phyloP scores from a whole-genome alignment of 2,329 filamentous ascomycete genomes.

The Fusarium brachygibbosum region DNA sequence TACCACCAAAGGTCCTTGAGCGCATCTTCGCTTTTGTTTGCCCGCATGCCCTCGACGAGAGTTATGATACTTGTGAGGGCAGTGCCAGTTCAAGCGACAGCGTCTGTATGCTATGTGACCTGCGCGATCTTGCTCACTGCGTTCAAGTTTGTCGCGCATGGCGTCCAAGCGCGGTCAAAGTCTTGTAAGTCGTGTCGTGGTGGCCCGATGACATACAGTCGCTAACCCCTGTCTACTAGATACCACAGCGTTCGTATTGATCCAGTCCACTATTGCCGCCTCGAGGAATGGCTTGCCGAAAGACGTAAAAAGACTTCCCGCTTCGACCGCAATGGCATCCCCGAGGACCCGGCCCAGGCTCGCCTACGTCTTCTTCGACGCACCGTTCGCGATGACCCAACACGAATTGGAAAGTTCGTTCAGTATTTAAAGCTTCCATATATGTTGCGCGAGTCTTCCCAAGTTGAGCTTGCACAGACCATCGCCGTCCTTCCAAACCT shows the following conservation, averaged over 20 bases:
- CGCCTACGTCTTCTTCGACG: conserved; percentile 84
- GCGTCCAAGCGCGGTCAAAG: conserved; percentile 65
- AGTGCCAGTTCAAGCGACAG: conserved; percentile 75
- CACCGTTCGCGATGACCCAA: conserved; percentile 82
- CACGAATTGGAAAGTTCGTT: conserved; percentile 76
- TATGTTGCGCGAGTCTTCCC: conserved; percentile 91
- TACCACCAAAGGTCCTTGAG: conserved; percentile 78
- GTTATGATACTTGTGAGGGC: conserved; percentile 85
- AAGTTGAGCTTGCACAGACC: conserved; percentile 85
- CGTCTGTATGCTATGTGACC: conserved; percentile 92
- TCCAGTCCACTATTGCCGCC: conserved; percentile 92
- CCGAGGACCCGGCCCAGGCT: conserved; percentile 81
- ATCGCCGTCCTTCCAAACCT: conserved; percentile 88
- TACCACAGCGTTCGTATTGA: conserved; percentile 94
- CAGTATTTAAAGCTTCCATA: conserved; percentile 90
- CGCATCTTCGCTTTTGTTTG: conserved; percentile 87
- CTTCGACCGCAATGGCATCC: conserved; percentile 81
- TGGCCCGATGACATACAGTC: conserved; percentile 7
- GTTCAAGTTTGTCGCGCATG: conserved; percentile 80
- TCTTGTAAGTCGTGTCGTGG: conserved; percentile 68
- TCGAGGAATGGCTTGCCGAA: conserved; percentile 84
- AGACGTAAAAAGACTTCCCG: conserved; percentile 80
- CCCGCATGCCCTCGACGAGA: conserved; percentile 82
- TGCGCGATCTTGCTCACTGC: conserved; percentile 88
- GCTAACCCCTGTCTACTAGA: conserved; percentile 59